These are phyloP conservation scores for Apium graveolens DNA, from an alignment of 129 eudicot species.

Conservation along the genomic window DNA sequence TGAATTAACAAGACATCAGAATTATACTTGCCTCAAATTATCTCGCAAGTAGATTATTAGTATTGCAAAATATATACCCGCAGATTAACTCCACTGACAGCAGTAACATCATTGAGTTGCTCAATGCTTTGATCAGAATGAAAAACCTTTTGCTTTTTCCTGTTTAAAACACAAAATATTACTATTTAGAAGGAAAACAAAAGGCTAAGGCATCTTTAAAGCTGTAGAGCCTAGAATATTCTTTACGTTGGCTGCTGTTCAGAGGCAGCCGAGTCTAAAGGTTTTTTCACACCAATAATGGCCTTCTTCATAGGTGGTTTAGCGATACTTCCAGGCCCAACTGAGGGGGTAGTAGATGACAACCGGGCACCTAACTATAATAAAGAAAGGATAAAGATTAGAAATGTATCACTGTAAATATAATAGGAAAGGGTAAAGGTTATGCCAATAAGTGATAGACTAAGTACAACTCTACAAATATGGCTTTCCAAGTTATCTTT, in stretches of 20 bases:
- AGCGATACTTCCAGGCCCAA: conserved; percentile 37
- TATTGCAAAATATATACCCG: conserved; percentile 39
- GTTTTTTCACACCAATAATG: conserved; percentile 60
- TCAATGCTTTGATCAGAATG: conserved; percentile 84
- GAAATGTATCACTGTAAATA: not conserved
- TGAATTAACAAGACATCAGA: conserved; percentile 11
- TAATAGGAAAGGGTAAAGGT: not conserved
- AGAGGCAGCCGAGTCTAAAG: conserved; percentile 59
- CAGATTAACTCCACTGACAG: conserved; percentile 89
- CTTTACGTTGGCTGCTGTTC: conserved; percentile 41
- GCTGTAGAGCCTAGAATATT: not conserved
- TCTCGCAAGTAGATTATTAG: not conserved
- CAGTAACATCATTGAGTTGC: conserved; percentile 89
- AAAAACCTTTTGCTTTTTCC: conserved; percentile 83
- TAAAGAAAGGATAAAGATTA: not conserved
- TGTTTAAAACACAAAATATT: conserved; percentile 16
- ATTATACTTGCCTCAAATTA: not conserved
- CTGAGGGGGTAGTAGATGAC: conserved; percentile 34
- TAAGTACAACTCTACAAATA: not conserved
- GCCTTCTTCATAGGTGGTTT: conserved; percentile 62
- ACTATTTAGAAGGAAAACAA: not conserved
- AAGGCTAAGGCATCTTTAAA: conserved; percentile 11
- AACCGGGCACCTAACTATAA: conserved; percentile 29
- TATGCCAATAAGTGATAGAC: not conserved
- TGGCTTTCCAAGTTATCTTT: not conserved